Percentiles rank a stretch among this genome's conserved stretches.
Conservation (phyloP, 768 basidiomycete genomes). For the Psilocybe subaeruginosa region DNA sequence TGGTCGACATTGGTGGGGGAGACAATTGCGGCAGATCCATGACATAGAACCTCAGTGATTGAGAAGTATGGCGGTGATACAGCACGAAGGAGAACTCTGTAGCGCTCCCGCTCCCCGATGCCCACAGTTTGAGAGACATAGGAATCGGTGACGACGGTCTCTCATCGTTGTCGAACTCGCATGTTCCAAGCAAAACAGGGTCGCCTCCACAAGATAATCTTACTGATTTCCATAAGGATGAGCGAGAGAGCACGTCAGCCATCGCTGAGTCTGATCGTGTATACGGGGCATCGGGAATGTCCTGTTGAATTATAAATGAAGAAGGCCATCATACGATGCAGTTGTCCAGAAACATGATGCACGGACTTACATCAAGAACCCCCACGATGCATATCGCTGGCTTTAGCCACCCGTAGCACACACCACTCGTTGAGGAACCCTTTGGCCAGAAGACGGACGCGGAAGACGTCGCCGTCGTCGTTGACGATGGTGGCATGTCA, state of each 20-base stretch:
- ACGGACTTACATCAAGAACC: slow-evolving; percentile 32
- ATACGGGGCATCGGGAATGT: not conserved
- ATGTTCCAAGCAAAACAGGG: slow-evolving; percentile 37
- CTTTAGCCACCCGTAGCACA: slow-evolving; percentile 61
- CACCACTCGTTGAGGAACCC: slow-evolving; percentile 41
- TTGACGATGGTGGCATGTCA: slow-evolving; percentile 7
- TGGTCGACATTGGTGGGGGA: slow-evolving; percentile 9
- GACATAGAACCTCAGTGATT: slow-evolving; percentile 68
- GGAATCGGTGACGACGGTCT: slow-evolving; percentile 13
- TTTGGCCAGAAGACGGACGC: slow-evolving; percentile 62
- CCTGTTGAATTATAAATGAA: not conserved
- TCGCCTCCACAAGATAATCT: slow-evolving; percentile 30
- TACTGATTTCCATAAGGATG: slow-evolving; percentile 28
- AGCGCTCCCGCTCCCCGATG: not conserved
- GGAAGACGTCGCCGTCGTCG: slow-evolving; percentile 13
- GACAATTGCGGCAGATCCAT: slow-evolving; percentile 37
- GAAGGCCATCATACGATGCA: not conserved
- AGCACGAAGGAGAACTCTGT: slow-evolving; percentile 21
- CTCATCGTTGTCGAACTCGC: slow-evolving; percentile 24
- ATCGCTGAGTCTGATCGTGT: slow-evolving; percentile 5
- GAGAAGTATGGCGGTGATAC: slow-evolving; percentile 20
- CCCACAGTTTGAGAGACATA: slow-evolving; percentile 15
- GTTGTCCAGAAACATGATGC: not conserved
- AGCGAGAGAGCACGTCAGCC: slow-evolving; percentile 8
- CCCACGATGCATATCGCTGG: slow-evolving; percentile 58